Percentiles rank a stretch among this genome's conserved stretches.
These are phyloP conservation scores for Bigelowiella natans DNA, from an alignment of 78 protist species.

Conservation along the genomic window DNA sequence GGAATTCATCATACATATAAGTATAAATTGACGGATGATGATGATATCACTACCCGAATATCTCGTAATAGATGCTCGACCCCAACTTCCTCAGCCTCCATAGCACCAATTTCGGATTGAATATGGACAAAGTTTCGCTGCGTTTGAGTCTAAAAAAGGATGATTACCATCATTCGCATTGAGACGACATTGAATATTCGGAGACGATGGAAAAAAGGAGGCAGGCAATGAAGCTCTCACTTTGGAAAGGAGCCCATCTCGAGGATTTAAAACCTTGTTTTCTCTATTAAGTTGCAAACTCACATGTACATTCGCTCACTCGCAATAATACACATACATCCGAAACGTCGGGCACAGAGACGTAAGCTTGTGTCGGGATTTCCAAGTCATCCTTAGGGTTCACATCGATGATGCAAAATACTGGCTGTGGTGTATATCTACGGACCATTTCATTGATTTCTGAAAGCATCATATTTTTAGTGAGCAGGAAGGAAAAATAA, in stretches of 20 bases:
- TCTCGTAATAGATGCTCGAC: conserved; percentile 89
- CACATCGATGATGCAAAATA: conserved; percentile 72
- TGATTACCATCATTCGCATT: not conserved
- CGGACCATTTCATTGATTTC: conserved; percentile 71
- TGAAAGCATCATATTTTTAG: no score
- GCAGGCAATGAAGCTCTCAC: no score
- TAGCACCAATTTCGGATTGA: conserved; percentile 76
- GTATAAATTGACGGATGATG: not conserved
- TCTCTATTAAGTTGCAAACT: no score
- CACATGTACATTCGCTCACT: no score
- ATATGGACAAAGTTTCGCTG: conserved; percentile 72
- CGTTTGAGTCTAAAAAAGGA: not conserved
- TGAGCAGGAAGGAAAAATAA: no score
- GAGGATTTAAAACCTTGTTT: no score
- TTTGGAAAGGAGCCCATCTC: no score
- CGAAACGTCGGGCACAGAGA: not conserved
- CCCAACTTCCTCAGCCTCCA: conserved; percentile 57
- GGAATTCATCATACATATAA: no score
- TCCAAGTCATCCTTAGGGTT: conserved; percentile 33
- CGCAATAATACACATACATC: no score
- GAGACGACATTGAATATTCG: no score
- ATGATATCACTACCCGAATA: not conserved
- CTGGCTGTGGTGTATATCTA: conserved; percentile 65
- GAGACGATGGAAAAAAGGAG: no score
- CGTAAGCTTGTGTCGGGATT: not conserved